A percentile compares a stretch with the other conserved stretches of the same genome.
These are phyloP conservation scores for rapeseed (Brassica napus) DNA, from an alignment of 345 rosid genomes.

Conservation along the genomic window DNA sequence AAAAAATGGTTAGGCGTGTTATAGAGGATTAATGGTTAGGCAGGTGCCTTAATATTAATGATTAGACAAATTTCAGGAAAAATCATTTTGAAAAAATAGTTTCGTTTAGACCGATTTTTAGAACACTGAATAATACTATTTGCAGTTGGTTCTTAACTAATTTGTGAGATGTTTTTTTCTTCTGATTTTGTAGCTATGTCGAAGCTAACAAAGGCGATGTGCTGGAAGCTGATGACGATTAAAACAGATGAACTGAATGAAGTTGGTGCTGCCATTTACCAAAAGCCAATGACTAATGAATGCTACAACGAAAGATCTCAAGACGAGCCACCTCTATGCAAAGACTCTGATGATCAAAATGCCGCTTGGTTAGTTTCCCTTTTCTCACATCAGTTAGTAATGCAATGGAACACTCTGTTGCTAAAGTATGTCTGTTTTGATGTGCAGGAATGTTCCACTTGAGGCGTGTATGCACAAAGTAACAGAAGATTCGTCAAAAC, in stretches of 20 bases:
- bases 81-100: too few species aligned
- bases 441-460: background rate
- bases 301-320: slow-evolving; percentile 66
- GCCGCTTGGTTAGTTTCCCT: slow-evolving; percentile 56
- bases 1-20: too few species aligned
- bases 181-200: slow-evolving; percentile 63
- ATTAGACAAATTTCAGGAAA: too few species aligned
- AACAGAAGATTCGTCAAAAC: background rate
- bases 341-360: slow-evolving; percentile 46
- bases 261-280: slow-evolving; percentile 82
- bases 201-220: slow-evolving; percentile 68
- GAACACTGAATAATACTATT: background rate
- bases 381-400: slow-evolving; percentile 11
- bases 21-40: too few species aligned
- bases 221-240: slow-evolving; percentile 70
- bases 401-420: background rate
- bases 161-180: background rate
- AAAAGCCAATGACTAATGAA: slow-evolving; percentile 65
- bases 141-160: background rate
- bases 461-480: background rate
- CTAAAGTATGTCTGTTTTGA: background rate
- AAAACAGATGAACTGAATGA: slow-evolving; percentile 54
- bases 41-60: too few species aligned
- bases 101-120: too few species aligned
- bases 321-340: slow-evolving; percentile 68